These are phyloP conservation scores for Pichia occidentalis DNA, from an alignment of 805 yeast species.

Conservation along the genomic window DNA sequence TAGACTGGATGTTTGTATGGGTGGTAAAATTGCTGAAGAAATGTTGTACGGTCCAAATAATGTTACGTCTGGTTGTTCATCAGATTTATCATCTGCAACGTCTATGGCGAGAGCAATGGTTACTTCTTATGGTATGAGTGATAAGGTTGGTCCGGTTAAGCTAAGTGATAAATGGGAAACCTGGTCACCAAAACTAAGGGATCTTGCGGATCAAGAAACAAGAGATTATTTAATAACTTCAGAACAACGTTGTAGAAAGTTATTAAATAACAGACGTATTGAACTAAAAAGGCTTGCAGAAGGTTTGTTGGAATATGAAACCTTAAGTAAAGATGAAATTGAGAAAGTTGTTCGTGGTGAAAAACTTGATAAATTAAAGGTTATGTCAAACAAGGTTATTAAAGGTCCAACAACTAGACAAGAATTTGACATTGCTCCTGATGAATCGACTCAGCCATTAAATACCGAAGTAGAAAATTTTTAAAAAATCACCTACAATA, in stretches of 20 bases:
- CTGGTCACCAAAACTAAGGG: slow-evolving; percentile 87
- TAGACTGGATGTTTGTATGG: slow-evolving; percentile 95
- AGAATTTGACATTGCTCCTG: slow-evolving; percentile 32
- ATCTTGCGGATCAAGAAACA: slow-evolving; percentile 90
- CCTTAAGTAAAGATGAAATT: slow-evolving; percentile 86
- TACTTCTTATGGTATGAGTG: slow-evolving; percentile 94
- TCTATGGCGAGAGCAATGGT: slow-evolving; percentile 95
- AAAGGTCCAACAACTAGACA: slow-evolving; percentile 33
- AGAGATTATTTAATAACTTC: slow-evolving; percentile 65
- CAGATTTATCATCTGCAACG: slow-evolving; percentile 87
- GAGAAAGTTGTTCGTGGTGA: slow-evolving; percentile 81
- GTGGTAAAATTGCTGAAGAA: slow-evolving; percentile 97
- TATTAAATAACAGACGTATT: slow-evolving; percentile 52
- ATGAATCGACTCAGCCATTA: slow-evolving; percentile 17
- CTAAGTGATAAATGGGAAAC: slow-evolving; percentile 88
- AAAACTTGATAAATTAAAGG: slow-evolving; percentile 58
- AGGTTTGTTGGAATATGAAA: slow-evolving; percentile 92
- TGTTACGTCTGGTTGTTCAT: slow-evolving; percentile 92
- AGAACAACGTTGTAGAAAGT: slow-evolving; percentile 68
- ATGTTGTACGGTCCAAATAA: slow-evolving; percentile 83
- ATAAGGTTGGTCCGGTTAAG: slow-evolving; percentile 85
- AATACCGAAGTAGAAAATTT: slow-evolving; percentile 3
- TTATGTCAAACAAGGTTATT: slow-evolving; percentile 68
- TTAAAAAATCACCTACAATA: too few relatives aligned
- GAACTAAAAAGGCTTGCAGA: slow-evolving; percentile 87